Percentiles rank a stretch among this genome's conserved stretches.
phyloP scores from a whole-genome alignment of 1,284 basidiomycete species.

The Naganishia cerealis region DNA sequence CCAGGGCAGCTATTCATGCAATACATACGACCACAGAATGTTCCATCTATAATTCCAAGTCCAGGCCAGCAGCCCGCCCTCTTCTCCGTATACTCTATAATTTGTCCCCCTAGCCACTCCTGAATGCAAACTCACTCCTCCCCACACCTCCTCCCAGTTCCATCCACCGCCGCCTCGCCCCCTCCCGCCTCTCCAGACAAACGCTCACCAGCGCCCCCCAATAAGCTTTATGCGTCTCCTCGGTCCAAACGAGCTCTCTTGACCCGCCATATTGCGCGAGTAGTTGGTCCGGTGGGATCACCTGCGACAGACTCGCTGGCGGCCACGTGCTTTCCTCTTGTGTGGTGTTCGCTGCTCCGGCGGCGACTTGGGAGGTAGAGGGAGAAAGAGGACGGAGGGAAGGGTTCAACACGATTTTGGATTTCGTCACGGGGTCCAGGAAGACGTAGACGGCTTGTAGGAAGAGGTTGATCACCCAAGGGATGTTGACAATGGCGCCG shows the following conservation, averaged over 20 bases:
- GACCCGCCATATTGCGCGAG: slow-evolving; percentile 28
- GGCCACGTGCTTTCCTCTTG: slow-evolving; percentile 3
- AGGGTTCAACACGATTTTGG: slow-evolving; percentile 30
- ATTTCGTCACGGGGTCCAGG: slow-evolving; percentile 42
- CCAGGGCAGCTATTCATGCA: background rate
- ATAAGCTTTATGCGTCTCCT: slow-evolving; percentile 28
- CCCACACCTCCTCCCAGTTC: slow-evolving; percentile 31
- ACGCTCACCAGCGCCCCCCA: slow-evolving; percentile 27
- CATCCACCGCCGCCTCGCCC: slow-evolving; percentile 15
- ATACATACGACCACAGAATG: background rate
- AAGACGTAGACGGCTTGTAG: slow-evolving; percentile 50
- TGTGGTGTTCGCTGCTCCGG: background rate
- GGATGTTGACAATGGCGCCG: slow-evolving; percentile 44
- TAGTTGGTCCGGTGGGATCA: slow-evolving; percentile 29
- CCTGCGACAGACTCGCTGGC: slow-evolving; percentile 4
- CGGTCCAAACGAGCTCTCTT: slow-evolving; percentile 5
- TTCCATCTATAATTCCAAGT: background rate
- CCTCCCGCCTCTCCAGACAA: slow-evolving; percentile 25
- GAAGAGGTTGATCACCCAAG: slow-evolving; percentile 46
- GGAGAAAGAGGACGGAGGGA: background rate
- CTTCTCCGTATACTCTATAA: too few species aligned
- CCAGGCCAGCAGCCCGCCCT: too few species aligned
- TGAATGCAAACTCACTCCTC: slow-evolving; percentile 28
- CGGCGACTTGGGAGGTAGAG: background rate
- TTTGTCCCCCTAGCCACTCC: slow-evolving; percentile 48